phyloP scores from a whole-genome alignment of 2,329 filamentous ascomycete genomes.

The Scedosporium boydii region DNA sequence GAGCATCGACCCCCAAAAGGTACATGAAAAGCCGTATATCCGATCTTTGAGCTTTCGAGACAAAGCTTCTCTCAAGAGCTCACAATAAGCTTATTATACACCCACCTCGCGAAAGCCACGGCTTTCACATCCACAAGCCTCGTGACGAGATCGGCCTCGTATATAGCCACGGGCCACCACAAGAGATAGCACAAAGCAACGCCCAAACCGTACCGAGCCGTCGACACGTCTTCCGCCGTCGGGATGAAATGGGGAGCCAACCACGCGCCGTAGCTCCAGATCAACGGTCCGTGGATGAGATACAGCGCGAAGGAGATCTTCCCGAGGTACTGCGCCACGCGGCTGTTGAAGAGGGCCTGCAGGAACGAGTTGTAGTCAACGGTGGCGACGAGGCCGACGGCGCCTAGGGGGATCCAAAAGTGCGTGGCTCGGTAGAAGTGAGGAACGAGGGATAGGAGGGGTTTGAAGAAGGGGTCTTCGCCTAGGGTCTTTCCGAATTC shows the following conservation, averaged over 20 bases:
- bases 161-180: slow-evolving; percentile 49
- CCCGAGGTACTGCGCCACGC: slow-evolving; percentile 52
- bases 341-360: slow-evolving; percentile 47
- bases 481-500: background rate
- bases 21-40: too few species aligned
- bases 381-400: slow-evolving; percentile 44
- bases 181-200: slow-evolving; percentile 51
- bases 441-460: background rate
- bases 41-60: too few species aligned
- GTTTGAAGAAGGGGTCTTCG: slow-evolving; percentile 36
- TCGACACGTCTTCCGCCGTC: slow-evolving; percentile 31
- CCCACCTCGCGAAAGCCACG: slow-evolving; percentile 45
- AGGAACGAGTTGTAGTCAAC: slow-evolving; percentile 49
- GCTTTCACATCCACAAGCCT: slow-evolving; percentile 49
- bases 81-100: slow-evolving; percentile 31
- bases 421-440: slow-evolving; percentile 16
- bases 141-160: slow-evolving; percentile 47
- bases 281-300: slow-evolving; percentile 52
- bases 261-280: slow-evolving; percentile 51
- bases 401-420: slow-evolving; percentile 60
- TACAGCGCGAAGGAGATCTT: slow-evolving; percentile 55
- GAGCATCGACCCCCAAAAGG: too few species aligned
- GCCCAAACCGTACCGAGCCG: slow-evolving; percentile 52
- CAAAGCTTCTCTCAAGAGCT: background rate
- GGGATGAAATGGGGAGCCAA: slow-evolving; percentile 50